A percentile compares a stretch with the other conserved stretches of the same genome.
Evolutionary conservation across 345 rosid genomes (phyloP).

Genomic region (Angophora floribunda): DNA sequence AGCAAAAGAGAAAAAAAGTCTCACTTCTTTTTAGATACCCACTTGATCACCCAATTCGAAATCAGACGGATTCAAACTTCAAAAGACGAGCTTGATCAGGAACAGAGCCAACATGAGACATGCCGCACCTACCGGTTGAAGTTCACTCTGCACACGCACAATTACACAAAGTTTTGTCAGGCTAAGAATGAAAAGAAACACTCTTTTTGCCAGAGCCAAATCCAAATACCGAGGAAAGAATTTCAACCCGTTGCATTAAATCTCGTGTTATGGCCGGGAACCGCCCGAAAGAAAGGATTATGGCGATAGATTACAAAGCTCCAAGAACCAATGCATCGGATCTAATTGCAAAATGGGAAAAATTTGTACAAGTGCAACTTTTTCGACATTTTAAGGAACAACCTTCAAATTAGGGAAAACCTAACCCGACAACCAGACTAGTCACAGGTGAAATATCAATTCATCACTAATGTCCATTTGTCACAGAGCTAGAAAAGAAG

Average conservation of each 20-base stretch:
- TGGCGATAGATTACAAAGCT: background rate
- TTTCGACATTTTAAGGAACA: background rate
- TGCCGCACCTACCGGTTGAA: background rate
- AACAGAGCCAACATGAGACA: background rate
- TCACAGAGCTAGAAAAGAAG: background rate
- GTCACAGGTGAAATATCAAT: background rate
- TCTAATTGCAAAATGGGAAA: background rate
- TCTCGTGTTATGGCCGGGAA: background rate
- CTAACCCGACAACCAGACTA: background rate
- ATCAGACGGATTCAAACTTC: background rate
- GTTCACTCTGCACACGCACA: background rate
- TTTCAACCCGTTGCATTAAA: background rate
- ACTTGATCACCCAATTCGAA: background rate
- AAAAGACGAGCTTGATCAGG: background rate
- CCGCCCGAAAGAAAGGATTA: background rate
- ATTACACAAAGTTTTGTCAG: background rate
- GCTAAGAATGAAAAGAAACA: background rate
- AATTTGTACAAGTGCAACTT: background rate
- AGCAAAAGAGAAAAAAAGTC: background rate
- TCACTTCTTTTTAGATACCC: background rate
- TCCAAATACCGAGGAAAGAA: background rate
- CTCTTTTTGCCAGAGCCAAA: background rate
- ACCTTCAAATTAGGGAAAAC: background rate
- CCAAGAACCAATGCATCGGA: background rate
- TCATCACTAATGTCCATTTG: background rate